Base-by-base conservation (phyloP, 2,329 filamentous ascomycete genomes). In the Phaeosphaeriaceae sp. region DNA sequence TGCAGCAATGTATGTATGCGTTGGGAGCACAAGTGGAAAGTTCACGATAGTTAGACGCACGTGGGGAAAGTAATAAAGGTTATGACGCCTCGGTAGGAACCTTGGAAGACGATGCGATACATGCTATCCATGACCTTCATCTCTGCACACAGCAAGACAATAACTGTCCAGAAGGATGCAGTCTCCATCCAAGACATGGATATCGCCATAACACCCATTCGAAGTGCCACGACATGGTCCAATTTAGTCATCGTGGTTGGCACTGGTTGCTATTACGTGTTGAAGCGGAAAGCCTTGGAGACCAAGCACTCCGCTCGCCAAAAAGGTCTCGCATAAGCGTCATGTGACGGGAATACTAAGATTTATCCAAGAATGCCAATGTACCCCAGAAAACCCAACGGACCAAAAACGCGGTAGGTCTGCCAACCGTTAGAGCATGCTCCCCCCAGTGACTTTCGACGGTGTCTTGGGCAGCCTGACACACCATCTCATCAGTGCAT, bases 271-370 rank as follows among this genome's bases (percentile, higher is more conserved):
- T n/a, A 18, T 34, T 35, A 17, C 30, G 29, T 34, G 30, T 23
- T n/a, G 11, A 30, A 32, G 60, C 60, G 60, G 60, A 54, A 60
- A 54, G 33, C 45, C 59, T 62, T 60, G 59, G 56, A 39, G 18
- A 37, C 54, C 56, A 58, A 58, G 56, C 54, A 54, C 54, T 58
- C 58, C 58, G 58, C 58, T 21, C 40, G 18, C 49, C 23, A 26
- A 26, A 26, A n/a, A 26, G 2, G 11, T 26, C 7, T 26, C 23
- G 23, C 23, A 7, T 26, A 26, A 11, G 11, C 23, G 23, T 26
- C 23, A 26, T 26, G 23, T 26, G 23, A 26, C 11, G 23, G 23
- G 23, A 3, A 7, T 26, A 26, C 23, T 11, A 26, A 26, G 23
- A 9, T 26, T 26, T 26, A 3, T 8, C 23, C 23, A 26, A 26